Evolutionary conservation across 768 basidiomycete genomes (phyloP).

Genomic region (Leccinum fibrillosum): DNA sequence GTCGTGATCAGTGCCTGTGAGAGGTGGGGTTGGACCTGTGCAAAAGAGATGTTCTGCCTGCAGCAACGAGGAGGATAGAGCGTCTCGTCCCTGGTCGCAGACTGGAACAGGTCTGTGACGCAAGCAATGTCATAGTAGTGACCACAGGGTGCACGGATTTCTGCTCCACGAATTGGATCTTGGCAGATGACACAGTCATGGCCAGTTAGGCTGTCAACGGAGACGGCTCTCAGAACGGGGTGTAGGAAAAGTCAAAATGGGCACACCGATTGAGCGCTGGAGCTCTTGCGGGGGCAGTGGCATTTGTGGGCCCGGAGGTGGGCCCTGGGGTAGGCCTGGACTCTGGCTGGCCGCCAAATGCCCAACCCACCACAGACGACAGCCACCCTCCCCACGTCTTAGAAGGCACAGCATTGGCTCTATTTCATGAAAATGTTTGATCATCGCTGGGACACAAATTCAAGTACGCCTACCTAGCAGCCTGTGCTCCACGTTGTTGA

Average conservation of each 20-base stretch:
- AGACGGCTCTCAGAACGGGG: background rate
- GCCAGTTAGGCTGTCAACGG: slow-evolving; percentile 16
- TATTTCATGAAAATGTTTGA: background rate
- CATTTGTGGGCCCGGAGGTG: background rate
- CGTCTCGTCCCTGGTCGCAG: slow-evolving; percentile 35
- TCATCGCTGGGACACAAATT: background rate
- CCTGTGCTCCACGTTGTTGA: background rate
- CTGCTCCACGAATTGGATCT: slow-evolving; percentile 28
- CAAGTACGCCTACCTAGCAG: slow-evolving; percentile 9
- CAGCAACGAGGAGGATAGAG: slow-evolving; percentile 43
- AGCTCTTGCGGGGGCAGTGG: background rate
- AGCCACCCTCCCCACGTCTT: slow-evolving; percentile 23
- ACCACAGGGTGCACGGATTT: slow-evolving; percentile 32
- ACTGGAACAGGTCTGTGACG: slow-evolving; percentile 32
- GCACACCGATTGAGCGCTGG: slow-evolving; percentile 15
- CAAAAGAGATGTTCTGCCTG: slow-evolving; percentile 27
- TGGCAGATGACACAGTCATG: slow-evolving; percentile 35
- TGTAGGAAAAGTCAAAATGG: background rate
- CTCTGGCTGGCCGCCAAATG: background rate
- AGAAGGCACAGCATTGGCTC: background rate
- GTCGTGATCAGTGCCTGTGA: slow-evolving; percentile 12
- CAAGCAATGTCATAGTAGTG: slow-evolving; percentile 37
- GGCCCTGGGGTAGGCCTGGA: too few relatives aligned
- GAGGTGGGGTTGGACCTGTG: slow-evolving; percentile 25
- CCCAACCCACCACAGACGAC: slow-evolving; percentile 6